Conservation (phyloP, 2,329 filamentous ascomycete species). For the Neurospora sp. region DNA sequence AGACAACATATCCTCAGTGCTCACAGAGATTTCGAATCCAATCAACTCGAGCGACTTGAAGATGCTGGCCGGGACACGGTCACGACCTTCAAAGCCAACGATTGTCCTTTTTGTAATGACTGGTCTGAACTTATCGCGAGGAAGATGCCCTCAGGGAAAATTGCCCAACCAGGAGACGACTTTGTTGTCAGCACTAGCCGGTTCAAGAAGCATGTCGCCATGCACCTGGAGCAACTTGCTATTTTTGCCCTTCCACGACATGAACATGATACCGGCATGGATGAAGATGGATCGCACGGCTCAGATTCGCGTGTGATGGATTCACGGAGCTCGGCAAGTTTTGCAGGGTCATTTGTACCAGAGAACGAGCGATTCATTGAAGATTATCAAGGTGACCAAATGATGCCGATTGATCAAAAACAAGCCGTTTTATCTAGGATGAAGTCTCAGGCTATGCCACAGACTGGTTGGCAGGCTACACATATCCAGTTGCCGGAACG, state of each 20-base stretch:
- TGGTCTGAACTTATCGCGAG: constrained; percentile 13
- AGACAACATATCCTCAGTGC: constrained; percentile 3
- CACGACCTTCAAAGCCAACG: constrained; percentile 12
- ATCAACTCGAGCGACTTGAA: constrained; percentile 14
- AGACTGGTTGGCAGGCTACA: no score
- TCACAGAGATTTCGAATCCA: not conserved
- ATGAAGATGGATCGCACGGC: not conserved
- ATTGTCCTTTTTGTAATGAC: constrained; percentile 23
- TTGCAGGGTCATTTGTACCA: not conserved
- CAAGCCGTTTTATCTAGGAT: no score
- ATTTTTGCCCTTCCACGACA: constrained; percentile 2
- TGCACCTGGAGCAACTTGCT: constrained; percentile 7
- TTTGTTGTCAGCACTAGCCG: not conserved
- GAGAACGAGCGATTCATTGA: not conserved
- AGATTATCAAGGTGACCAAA: not conserved
- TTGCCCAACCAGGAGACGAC: not conserved
- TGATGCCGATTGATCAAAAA: no score
- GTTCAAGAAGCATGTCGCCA: constrained; percentile 6
- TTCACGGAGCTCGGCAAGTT: not conserved
- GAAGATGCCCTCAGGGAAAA: accelerated
- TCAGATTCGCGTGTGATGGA: not conserved
- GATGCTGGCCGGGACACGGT: constrained; percentile 17
- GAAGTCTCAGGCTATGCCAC: no score
- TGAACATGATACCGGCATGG: not conserved
- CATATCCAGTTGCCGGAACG: no score